phyloP scores from a whole-genome alignment of 106 monocot species.

The Apostasia shenzhenica region DNA sequence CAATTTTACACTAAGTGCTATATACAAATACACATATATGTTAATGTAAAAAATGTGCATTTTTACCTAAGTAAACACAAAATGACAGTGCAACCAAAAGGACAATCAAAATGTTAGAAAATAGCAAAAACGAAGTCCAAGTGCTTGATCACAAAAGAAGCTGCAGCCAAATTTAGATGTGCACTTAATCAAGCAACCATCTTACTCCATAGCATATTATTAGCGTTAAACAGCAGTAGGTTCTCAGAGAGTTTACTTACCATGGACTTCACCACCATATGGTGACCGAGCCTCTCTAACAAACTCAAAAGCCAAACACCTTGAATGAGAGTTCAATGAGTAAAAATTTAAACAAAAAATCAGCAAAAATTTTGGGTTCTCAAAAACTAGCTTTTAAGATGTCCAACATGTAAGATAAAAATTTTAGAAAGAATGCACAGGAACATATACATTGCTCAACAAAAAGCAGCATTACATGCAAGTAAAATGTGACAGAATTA shows the following conservation, averaged over 20 bases:
- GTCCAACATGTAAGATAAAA: not conserved
- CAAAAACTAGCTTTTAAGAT: too few species aligned
- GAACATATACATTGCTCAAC: not conserved
- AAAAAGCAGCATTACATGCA: not conserved
- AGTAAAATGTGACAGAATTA: too few species aligned
- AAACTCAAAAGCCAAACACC: slow-evolving; percentile 82
- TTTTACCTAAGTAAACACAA: too few species aligned
- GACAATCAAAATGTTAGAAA: too few species aligned
- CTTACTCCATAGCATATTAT: not conserved
- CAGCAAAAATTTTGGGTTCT: not conserved
- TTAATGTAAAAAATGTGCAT: too few species aligned
- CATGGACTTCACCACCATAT: slow-evolving; percentile 22
- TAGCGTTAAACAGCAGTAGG: not conserved
- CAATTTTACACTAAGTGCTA: too few species aligned
- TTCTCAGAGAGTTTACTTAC: slow-evolving; percentile 20
- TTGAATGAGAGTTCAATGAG: slow-evolving; percentile 16
- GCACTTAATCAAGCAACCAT: not conserved
- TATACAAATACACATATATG: too few species aligned
- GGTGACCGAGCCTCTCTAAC: slow-evolving; percentile 49
- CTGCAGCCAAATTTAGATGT: too few species aligned
- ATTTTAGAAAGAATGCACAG: not conserved
- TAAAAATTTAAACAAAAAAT: not conserved
- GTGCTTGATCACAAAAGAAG: too few species aligned
- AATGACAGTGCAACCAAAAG: too few species aligned
- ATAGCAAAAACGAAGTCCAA: too few species aligned